These are phyloP conservation scores for Microdochium bolleyi DNA, from an alignment of 2,329 filamentous ascomycete genomes.

Conservation along the genomic window DNA sequence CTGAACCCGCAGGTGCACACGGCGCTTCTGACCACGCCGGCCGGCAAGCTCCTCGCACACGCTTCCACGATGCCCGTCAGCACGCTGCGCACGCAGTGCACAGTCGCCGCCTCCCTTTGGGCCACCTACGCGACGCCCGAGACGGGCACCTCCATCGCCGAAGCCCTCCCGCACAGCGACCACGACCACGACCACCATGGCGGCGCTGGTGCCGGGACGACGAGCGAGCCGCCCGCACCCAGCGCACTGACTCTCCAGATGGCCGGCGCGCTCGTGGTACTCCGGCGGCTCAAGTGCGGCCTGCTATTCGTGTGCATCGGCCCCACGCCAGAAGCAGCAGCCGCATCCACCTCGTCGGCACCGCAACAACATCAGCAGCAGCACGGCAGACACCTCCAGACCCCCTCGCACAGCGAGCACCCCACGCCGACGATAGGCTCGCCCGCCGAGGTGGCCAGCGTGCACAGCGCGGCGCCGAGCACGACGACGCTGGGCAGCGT, in stretches of 20 bases:
- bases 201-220: no score
- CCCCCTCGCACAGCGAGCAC: conserved; percentile 12
- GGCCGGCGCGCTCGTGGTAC: conserved; percentile 48
- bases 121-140: conserved; percentile 41
- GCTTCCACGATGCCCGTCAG: conserved; percentile 47
- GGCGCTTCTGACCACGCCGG: conserved; percentile 49
- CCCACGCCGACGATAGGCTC: conserved; percentile 23
- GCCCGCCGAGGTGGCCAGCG: conserved; percentile 37
- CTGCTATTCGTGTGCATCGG: conserved; percentile 56
- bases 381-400: conserved; percentile 5
- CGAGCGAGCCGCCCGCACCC: conserved; percentile 10
- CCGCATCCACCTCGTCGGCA: neutral
- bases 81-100: conserved; percentile 53
- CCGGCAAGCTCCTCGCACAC: conserved; percentile 57
- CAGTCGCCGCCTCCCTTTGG: conserved; percentile 55
- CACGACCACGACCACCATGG: conserved; percentile 1
- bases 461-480: conserved; percentile 34
- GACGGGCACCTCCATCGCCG: conserved; percentile 30
- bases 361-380: conserved; percentile 8
- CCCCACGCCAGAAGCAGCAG: conserved; percentile 23
- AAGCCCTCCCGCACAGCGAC: conserved; percentile 25
- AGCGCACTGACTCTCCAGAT: conserved; percentile 51
- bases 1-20: conserved; percentile 50
- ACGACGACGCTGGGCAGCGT: conserved; percentile 23
- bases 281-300: conserved; percentile 48